Base-by-base conservation (phyloP, 805 yeast genomes). In the Metschnikowia henanensis region DNA sequence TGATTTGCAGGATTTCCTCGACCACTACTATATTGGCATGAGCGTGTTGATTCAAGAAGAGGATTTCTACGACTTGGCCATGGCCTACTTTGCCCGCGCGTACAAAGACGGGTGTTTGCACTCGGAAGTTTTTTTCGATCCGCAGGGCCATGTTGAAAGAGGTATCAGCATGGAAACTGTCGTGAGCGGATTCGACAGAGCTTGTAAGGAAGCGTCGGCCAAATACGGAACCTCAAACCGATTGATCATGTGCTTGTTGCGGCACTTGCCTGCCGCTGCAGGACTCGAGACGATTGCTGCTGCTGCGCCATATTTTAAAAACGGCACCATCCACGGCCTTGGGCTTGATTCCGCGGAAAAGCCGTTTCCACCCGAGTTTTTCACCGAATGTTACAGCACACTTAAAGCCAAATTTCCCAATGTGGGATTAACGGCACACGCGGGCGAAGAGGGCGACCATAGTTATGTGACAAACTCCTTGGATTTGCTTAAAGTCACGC, bases 401-500 rank as follows among this genome's bases (percentile, higher is more conserved):
- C 75, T 85, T 6, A 70, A 68, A 42, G 65, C 69, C 19, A 58
- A 69, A 32, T 77, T 71, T 56, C 79, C 83, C 19, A 65, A 76
- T 19, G 75, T 83, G 43, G 75, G 80, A 30, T 70, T 84, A 42
- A 87, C 95, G 29, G 92, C 95, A 2, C 95, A 87, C 58, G 95
- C 94, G 2, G 95, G 95, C 56, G 95, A 87, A 65, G 95, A 87
- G 68, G 95, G 92, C 41, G 87, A 84, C 50, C 81, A 88, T 32
- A 75, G 79, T n/a, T 85, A 70, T 52, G 86, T 87, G 21, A 46
- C 66, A 8, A 73, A 72, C 41, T 68, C 94, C 2, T 65, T 87
- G 48, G 83, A 84, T 54, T 45, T 71, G 36, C 72, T 59, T 41
- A 44, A 51, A 21, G 87, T 79, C 20, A 73, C 81, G 26, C 77